A percentile compares a stretch with the other conserved stretches of the same genome.
Conservation (phyloP, 495 filamentous ascomycete genomes). For the Entonaema liquescens region DNA sequence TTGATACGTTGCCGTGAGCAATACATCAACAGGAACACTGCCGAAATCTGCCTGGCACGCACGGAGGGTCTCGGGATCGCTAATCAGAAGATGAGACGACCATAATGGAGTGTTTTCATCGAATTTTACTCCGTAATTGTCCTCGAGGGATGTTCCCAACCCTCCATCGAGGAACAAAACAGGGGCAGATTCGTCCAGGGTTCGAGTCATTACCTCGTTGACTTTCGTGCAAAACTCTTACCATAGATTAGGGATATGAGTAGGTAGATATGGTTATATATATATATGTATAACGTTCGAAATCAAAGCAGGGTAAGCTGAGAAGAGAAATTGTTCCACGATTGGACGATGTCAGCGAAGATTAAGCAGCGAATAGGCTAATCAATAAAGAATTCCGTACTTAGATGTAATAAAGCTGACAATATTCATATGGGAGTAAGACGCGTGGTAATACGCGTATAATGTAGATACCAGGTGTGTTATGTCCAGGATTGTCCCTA, state of each 20-base stretch:
- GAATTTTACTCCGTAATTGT: constrained; percentile 60
- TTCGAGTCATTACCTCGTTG: constrained; percentile 2
- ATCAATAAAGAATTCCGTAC: not conserved
- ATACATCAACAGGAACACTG: constrained; percentile 62
- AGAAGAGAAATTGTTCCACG: not conserved
- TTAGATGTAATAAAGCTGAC: not conserved
- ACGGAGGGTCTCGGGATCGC: constrained; percentile 57
- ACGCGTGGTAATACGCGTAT: not conserved
- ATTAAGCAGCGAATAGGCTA: not conserved
- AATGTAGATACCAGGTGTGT: not conserved
- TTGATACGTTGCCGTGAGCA: constrained; percentile 74
- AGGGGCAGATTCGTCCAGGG: constrained; percentile 20
- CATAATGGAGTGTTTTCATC: constrained; percentile 65
- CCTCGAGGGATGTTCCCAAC: constrained; percentile 71
- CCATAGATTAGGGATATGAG: not conserved
- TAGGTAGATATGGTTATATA: no score
- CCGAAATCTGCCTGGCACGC: constrained; percentile 64
- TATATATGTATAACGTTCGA: not conserved
- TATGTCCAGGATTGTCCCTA: not conserved
- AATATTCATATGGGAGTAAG: not conserved
- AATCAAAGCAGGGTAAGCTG: not conserved
- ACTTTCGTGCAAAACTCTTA: not conserved
- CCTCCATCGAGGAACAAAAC: constrained; percentile 70
- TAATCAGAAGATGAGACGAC: constrained; percentile 70
- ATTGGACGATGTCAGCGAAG: not conserved